These are phyloP conservation scores for Geotrichum macrosporum DNA, from an alignment of 1,139 yeast genomes.

Conservation along the genomic window DNA sequence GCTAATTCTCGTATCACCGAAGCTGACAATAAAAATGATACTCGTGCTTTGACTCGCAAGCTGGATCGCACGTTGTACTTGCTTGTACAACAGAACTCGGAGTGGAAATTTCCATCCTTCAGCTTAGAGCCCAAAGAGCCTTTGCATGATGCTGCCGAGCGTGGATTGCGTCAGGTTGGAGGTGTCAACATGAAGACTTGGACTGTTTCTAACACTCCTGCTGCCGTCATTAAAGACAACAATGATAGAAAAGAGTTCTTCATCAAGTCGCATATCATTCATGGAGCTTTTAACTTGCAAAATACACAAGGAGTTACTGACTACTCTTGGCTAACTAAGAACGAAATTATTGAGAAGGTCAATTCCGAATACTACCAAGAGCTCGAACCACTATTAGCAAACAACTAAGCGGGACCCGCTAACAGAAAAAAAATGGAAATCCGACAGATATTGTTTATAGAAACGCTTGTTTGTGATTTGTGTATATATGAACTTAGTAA, in stretches of 20 bases:
- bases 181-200: slow-evolving; percentile 77
- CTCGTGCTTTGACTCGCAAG: slow-evolving; percentile 68
- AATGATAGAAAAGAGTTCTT: slow-evolving; percentile 51
- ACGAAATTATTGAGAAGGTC: slow-evolving; percentile 62
- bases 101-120: slow-evolving; percentile 79
- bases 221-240: slow-evolving; percentile 48
- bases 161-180: slow-evolving; percentile 66
- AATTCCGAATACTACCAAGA: slow-evolving; percentile 50
- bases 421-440: neutral
- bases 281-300: slow-evolving; percentile 71
- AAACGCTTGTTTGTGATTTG: slow-evolving; percentile 8
- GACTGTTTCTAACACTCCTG: slow-evolving; percentile 85
- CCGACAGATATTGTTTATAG: neutral
- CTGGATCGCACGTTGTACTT: slow-evolving; percentile 77
- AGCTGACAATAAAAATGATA: slow-evolving; percentile 65
- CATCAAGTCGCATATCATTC: slow-evolving; percentile 82
- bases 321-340: slow-evolving; percentile 80
- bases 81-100: slow-evolving; percentile 47
- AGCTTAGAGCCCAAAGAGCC: slow-evolving; percentile 45
- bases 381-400: slow-evolving; percentile 29
- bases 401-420: slow-evolving; percentile 21
- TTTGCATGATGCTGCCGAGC: slow-evolving; percentile 69
- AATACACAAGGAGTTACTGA: slow-evolving; percentile 39
- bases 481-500: slow-evolving; percentile 14
- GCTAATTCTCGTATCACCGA: slow-evolving; percentile 70